These are phyloP conservation scores for Echria macrotheca DNA, from an alignment of 495 filamentous ascomycete species.

Conservation along the genomic window DNA sequence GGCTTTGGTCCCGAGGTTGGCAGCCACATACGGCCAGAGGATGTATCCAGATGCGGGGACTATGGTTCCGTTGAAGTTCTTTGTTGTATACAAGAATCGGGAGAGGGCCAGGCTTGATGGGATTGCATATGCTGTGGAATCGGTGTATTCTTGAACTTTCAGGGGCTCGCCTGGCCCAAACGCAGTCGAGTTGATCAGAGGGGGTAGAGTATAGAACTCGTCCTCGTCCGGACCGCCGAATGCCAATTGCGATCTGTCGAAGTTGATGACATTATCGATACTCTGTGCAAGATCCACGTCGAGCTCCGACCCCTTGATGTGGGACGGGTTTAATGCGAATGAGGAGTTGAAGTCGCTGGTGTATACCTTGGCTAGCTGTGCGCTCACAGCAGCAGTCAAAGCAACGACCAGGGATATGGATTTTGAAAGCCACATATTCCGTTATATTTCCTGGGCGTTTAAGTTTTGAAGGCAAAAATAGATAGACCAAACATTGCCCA, in stretches of 20 bases:
- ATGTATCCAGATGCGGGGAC: slow-evolving; percentile 48
- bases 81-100: slow-evolving; percentile 45
- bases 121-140: slow-evolving; percentile 29
- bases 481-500: too few relatives aligned
- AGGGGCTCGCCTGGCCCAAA: slow-evolving; percentile 27
- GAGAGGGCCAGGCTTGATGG: slow-evolving; percentile 39
- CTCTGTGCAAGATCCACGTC: slow-evolving; percentile 11
- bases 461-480: too few relatives aligned
- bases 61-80: slow-evolving; percentile 39
- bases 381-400: too few relatives aligned
- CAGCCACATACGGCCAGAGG: slow-evolving; percentile 43
- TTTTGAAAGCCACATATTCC: too few relatives aligned
- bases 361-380: background rate
- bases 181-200: slow-evolving; percentile 1
- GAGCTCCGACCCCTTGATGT: slow-evolving; percentile 27
- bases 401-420: too few relatives aligned
- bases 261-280: slow-evolving; percentile 30
- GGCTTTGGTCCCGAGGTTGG: slow-evolving; percentile 10
- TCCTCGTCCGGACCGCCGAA: slow-evolving; percentile 25
- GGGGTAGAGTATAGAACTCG: slow-evolving; percentile 24
- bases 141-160: slow-evolving; percentile 32
- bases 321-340: slow-evolving; percentile 27
- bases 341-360: slow-evolving; percentile 33
- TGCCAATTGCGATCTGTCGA: slow-evolving; percentile 34
- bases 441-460: too few relatives aligned